Base-by-base conservation (phyloP, 371 early-diverging fungal species). In the Circinella minor region DNA sequence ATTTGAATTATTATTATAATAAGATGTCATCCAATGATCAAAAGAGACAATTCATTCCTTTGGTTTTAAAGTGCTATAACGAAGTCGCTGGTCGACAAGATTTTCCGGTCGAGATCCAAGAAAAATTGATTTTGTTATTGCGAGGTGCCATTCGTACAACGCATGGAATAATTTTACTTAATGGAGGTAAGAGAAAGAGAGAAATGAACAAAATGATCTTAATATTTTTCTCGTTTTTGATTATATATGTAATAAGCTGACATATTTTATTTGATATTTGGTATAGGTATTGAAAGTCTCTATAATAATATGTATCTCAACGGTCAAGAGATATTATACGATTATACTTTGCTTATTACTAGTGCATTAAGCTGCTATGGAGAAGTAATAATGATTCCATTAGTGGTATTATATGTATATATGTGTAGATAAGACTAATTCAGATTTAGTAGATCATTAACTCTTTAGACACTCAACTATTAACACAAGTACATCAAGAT, bases 291-390 rank as follows among this genome's bases (percentile, higher is more conserved):
- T 27, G 7, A 11, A 27, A 27, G 57, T 1, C 6, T 57, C 4
- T 61, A 61, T 39, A 46, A 39, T 7, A 39, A 6, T 7, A 39
- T 6, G 15, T 4, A 39, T 11, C 46, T 27, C 6, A 36, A 61
- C 10, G 67, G 55, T n/a, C 61, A 67, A 34, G 55, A 18, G 4
- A 17, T 67, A 3, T 36, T 67, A 1, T 46, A 67, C 93, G 81
- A 90, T 15, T 88, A 89, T 38, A 71, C 78, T 15, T 66, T 73
- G n/a, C 78, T 97, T 77, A 80, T 98, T 37, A 93, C 95, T 6
- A 87, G 86, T 49, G 94, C 93, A 77, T 81, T 98, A 13, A 80
- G 88, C 39, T 79, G 81, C 7, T 98, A 98, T 74, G 75, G 95
- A 46, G 89, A 91, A 77, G 93, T 94, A 86, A 43, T 27, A 27